These are phyloP conservation scores for Coemansia biformis DNA, from an alignment of 192 early-diverging fungal genomes.

Conservation along the genomic window DNA sequence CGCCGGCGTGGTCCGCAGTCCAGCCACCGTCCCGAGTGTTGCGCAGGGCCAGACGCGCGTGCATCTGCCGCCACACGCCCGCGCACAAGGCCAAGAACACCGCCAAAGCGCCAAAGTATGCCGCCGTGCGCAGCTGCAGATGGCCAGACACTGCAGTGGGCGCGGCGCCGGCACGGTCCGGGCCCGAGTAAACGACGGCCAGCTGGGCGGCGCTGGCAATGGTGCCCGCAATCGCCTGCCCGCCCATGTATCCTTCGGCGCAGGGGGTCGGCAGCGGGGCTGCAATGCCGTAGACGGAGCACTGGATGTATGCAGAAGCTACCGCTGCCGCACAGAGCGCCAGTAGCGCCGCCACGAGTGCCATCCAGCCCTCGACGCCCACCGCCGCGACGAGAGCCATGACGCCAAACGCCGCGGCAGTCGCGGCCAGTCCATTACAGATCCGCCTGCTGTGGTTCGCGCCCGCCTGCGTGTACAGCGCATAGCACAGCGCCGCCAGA, in stretches of 20 bases:
- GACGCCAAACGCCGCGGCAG: conserved; percentile 49
- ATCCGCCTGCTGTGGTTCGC: conserved; percentile 40
- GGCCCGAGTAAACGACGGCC: conserved; percentile 33
- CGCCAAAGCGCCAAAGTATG: conserved; percentile 27
- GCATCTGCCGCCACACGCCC: conserved; percentile 29
- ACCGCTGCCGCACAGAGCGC: conserved; percentile 52
- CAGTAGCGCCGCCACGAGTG: conserved; percentile 50
- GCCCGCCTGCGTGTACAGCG: conserved; percentile 42
- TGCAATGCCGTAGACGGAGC: conserved; percentile 63
- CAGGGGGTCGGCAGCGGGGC: conserved; percentile 59
- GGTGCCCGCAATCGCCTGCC: conserved; percentile 61
- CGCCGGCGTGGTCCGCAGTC: not conserved
- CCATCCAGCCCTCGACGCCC: conserved; percentile 30
- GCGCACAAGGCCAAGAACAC: conserved; percentile 31
- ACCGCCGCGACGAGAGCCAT: conserved; percentile 55
- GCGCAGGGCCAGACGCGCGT: conserved; percentile 4
- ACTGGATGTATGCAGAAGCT: conserved; percentile 62
- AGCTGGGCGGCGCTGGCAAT: conserved; percentile 62
- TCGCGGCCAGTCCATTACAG: conserved; percentile 37
- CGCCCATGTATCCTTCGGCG: conserved; percentile 68
- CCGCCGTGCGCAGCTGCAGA: conserved; percentile 21
- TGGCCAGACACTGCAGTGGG: not conserved
- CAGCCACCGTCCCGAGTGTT: not conserved
- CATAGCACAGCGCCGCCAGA: conserved; percentile 51
- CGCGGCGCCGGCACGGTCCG: not conserved